phyloP scores from a whole-genome alignment of 2,329 filamentous ascomycete genomes.

The Blastomyces silverae region DNA sequence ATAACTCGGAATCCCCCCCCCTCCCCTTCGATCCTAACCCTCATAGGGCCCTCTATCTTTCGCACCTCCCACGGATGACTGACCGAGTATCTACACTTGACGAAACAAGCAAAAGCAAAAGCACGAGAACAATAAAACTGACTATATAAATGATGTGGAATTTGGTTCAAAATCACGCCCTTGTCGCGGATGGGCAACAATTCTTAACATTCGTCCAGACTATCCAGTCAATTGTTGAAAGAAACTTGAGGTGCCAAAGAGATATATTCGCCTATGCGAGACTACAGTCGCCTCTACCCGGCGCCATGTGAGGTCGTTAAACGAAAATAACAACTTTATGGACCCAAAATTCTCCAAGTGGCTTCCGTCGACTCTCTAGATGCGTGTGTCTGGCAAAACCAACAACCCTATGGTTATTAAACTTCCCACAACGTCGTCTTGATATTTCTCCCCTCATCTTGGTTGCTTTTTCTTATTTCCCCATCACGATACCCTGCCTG shows the following conservation, averaged over 20 bases:
- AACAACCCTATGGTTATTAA: background rate
- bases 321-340: background rate
- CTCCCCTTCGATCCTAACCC: background rate
- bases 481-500: background rate
- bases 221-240: background rate
- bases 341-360: background rate
- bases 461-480: background rate
- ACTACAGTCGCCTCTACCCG: background rate
- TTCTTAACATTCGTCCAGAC: background rate
- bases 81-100: background rate
- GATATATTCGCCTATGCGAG: background rate
- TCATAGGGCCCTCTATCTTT: background rate
- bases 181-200: background rate
- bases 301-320: background rate
- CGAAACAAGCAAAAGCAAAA: background rate
- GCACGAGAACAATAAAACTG: background rate
- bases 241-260: background rate
- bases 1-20: background rate
- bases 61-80: slow-evolving; percentile 5
- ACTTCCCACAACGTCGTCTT: background rate
- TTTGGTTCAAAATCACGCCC: background rate
- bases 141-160: background rate
- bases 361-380: background rate
- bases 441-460: background rate
- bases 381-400: background rate